phyloP scores from a whole-genome alignment of 2,329 filamentous ascomycete species.

The Penicillium sp. region DNA sequence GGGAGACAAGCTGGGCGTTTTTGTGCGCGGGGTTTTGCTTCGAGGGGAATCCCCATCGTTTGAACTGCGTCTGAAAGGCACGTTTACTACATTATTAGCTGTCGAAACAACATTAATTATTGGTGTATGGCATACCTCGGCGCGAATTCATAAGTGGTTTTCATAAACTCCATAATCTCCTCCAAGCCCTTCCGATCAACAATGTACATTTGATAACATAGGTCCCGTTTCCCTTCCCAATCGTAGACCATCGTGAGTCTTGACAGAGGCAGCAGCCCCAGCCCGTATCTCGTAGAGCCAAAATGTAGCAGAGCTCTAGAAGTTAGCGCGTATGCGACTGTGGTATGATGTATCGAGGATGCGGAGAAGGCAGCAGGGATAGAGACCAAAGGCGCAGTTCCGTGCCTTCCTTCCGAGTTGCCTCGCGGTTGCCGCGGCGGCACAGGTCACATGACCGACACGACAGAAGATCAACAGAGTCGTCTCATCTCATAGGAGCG shows the following conservation, averaged over 20 bases:
- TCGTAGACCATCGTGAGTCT: constrained; percentile 55
- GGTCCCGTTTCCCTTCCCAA: constrained; percentile 63
- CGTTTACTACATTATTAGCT: constrained; percentile 54
- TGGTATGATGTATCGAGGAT: too few species aligned
- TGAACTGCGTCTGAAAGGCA: constrained; percentile 71
- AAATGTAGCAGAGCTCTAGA: too few species aligned
- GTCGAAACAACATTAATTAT: too few species aligned
- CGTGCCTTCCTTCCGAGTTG: background rate
- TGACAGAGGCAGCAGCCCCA: too few species aligned
- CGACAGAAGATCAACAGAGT: too few species aligned
- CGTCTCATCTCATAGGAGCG: too few species aligned
- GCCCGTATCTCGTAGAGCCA: too few species aligned
- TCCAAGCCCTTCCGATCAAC: constrained; percentile 68
- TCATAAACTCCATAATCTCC: constrained; percentile 71
- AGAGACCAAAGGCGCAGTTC: constrained; percentile 15
- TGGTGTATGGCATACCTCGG: constrained; percentile 57
- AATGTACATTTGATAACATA: constrained; percentile 70
- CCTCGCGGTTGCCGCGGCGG: background rate
- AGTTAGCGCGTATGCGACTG: too few species aligned
- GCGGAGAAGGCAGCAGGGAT: constrained; percentile 7
- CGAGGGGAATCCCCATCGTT: constrained; percentile 72
- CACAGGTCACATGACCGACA: background rate
- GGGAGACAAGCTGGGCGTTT: constrained; percentile 61
- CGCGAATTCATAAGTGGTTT: constrained; percentile 60
- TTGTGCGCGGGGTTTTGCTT: constrained; percentile 71